A percentile compares a stretch with the other conserved stretches of the same genome.
Conservation (phyloP, 306 rosid species). For the Parietaria judaica region DNA sequence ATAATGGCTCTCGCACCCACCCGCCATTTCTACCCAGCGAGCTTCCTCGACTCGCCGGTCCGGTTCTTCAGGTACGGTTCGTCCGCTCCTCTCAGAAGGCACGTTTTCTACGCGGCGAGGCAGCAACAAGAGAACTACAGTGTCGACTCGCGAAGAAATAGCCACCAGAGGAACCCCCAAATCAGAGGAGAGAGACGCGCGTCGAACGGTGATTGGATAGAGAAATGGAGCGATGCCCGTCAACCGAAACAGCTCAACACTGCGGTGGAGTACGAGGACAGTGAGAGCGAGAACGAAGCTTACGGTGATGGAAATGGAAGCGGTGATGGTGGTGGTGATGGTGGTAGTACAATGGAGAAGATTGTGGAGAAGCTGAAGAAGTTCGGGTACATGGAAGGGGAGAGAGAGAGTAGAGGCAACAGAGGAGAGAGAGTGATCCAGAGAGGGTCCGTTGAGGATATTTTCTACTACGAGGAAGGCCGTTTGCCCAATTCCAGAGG, state of each 20-base stretch:
- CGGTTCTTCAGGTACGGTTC: constrained; percentile 43
- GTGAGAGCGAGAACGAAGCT: constrained; percentile 26
- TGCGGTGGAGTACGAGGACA: constrained; percentile 41
- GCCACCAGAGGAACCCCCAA: constrained; percentile 22
- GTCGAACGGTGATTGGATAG: constrained; percentile 48
- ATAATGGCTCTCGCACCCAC: constrained; percentile 60
- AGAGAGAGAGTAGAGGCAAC: constrained; percentile 24
- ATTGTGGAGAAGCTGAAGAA: constrained; percentile 78
- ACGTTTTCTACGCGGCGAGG: constrained; percentile 14
- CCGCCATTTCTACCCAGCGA: constrained; percentile 62
- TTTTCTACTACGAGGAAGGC: constrained; percentile 78
- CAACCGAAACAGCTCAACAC: constrained; percentile 42
- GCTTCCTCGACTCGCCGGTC: constrained; percentile 48
- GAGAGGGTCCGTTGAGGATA: constrained; percentile 91
- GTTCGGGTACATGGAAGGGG: constrained; percentile 59
- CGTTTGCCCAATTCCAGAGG: constrained; percentile 76
- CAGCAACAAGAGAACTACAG: not conserved
- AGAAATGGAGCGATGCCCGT: constrained; percentile 46
- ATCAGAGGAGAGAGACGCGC: constrained; percentile 17
- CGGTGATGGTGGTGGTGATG: constrained; percentile 9
- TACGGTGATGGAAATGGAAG: constrained; percentile 22
- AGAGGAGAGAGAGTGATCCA: constrained; percentile 40
- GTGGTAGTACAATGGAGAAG: constrained; percentile 75
- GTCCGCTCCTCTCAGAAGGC: constrained; percentile 26
- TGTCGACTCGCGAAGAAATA: constrained; percentile 12